These are phyloP conservation scores for Afroboletus lepidellus DNA, from an alignment of 1,284 basidiomycete species.

Conservation along the genomic window DNA sequence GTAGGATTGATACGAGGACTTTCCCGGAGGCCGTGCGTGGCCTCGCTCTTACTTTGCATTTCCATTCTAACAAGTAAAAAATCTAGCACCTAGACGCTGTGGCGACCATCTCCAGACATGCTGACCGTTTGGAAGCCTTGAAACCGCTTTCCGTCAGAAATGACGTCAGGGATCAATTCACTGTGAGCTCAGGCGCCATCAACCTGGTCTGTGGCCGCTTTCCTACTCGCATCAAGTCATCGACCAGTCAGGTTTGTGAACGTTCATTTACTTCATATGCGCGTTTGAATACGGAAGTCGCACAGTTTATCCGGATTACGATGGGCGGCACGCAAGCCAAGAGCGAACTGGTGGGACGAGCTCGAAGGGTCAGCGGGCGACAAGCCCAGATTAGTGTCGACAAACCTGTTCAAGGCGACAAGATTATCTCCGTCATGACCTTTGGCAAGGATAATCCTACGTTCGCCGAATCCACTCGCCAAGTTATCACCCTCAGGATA, in stretches of 20 bases:
- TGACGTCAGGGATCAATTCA: slow-evolving; percentile 38
- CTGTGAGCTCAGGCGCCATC: slow-evolving; percentile 26
- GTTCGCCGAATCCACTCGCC: slow-evolving; percentile 39
- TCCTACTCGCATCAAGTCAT: slow-evolving; percentile 38
- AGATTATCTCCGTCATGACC: slow-evolving; percentile 37
- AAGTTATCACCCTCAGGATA: slow-evolving; percentile 33
- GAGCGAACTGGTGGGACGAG: slow-evolving; percentile 16
- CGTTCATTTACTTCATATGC: neutral
- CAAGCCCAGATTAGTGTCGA: slow-evolving; percentile 24
- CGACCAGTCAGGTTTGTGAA: slow-evolving; percentile 34
- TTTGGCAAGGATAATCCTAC: slow-evolving; percentile 45
- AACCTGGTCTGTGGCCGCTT: slow-evolving; percentile 41
- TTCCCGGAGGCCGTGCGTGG: slow-evolving; percentile 18
- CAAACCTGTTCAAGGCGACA: slow-evolving; percentile 20
- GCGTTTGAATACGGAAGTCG: neutral
- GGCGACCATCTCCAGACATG: slow-evolving; percentile 41
- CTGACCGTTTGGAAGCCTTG: slow-evolving; percentile 36
- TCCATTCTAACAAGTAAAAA: neutral
- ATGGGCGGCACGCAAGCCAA: neutral
- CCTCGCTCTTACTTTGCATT: neutral
- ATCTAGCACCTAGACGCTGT: slow-evolving; percentile 39
- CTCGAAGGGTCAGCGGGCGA: slow-evolving; percentile 19
- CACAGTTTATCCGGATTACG: slow-evolving; percentile 23
- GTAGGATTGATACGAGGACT: slow-evolving; percentile 23
- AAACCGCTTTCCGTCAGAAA: slow-evolving; percentile 43